Percentiles rank a stretch among this genome's conserved stretches.
Conservation (phyloP, 2,329 filamentous ascomycete species). For the Ceratocystis colombiana region DNA sequence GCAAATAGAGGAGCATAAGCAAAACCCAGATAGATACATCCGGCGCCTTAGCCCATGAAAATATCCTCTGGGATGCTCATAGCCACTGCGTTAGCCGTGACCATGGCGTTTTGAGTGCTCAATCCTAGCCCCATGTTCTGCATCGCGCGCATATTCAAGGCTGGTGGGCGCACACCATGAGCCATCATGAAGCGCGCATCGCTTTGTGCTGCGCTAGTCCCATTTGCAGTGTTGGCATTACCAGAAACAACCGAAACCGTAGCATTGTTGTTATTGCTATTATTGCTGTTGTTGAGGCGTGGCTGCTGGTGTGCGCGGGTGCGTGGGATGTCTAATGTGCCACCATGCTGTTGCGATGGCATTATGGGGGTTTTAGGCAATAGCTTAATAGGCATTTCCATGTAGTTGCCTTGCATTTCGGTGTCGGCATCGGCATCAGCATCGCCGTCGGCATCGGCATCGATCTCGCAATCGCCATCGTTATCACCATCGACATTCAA, state of each 20-base stretch:
- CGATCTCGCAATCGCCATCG: constrained; percentile 28
- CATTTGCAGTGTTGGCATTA: neutral
- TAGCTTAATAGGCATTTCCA: constrained; percentile 32
- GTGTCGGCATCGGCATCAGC: constrained; percentile 36
- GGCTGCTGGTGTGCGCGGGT: constrained; percentile 30
- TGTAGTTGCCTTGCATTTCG: constrained; percentile 50
- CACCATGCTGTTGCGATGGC: constrained; percentile 34
- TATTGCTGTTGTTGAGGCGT: constrained; percentile 9
- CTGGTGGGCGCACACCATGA: constrained; percentile 7
- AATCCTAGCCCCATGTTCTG: constrained; percentile 37
- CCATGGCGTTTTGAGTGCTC: constrained; percentile 34
- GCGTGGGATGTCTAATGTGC: constrained; percentile 38
- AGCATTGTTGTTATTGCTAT: neutral
- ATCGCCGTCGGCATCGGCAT: constrained; percentile 30
- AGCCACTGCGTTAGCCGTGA: constrained; percentile 39
- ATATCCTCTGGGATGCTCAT: constrained; percentile 39
- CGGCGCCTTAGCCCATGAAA: constrained; percentile 40
- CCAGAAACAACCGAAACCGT: neutral
- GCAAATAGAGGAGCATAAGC: neutral
- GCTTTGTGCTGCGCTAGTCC: neutral
- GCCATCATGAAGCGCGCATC: constrained; percentile 21
- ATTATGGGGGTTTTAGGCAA: constrained; percentile 21
- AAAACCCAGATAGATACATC: neutral
- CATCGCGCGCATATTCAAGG: constrained; percentile 39
- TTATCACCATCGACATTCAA: constrained; percentile 18